These are phyloP conservation scores for Glutinoglossum americanum DNA, from an alignment of 495 filamentous ascomycete species.

Conservation along the genomic window DNA sequence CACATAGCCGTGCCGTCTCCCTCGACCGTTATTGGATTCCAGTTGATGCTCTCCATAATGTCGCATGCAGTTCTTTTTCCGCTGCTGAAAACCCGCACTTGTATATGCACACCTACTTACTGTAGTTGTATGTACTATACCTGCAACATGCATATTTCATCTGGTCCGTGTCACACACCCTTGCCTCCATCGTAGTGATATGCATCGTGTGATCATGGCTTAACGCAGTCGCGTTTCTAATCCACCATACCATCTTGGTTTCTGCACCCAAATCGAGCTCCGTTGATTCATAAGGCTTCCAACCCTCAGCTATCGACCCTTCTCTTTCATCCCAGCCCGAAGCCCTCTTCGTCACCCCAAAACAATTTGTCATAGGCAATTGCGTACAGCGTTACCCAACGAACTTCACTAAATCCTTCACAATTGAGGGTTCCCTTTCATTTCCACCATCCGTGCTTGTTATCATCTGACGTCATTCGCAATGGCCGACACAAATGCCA, in stretches of 20 bases:
- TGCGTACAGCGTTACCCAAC: background rate
- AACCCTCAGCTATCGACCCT: background rate
- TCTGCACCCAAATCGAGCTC: background rate
- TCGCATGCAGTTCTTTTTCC: background rate
- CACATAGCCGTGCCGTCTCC: background rate
- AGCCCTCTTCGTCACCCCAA: background rate
- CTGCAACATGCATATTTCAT: too few relatives aligned
- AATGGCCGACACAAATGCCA: slow-evolving; percentile 19
- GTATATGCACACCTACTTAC: too few relatives aligned
- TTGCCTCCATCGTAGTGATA: background rate
- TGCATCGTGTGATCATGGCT: background rate
- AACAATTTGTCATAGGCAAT: background rate
- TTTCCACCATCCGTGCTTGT: background rate
- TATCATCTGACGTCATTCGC: background rate
- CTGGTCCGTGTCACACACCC: background rate
- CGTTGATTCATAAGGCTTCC: background rate
- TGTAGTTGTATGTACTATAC: too few relatives aligned
- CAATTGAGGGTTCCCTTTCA: background rate
- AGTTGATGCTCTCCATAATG: background rate
- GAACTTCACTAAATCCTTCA: background rate
- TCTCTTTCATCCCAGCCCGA: background rate
- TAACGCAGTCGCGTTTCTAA: background rate
- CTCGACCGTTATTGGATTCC: too few relatives aligned
- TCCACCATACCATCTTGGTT: background rate
- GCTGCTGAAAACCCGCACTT: too few relatives aligned